Conservation (phyloP, 768 basidiomycete genomes). For the Lentinula sp. region DNA sequence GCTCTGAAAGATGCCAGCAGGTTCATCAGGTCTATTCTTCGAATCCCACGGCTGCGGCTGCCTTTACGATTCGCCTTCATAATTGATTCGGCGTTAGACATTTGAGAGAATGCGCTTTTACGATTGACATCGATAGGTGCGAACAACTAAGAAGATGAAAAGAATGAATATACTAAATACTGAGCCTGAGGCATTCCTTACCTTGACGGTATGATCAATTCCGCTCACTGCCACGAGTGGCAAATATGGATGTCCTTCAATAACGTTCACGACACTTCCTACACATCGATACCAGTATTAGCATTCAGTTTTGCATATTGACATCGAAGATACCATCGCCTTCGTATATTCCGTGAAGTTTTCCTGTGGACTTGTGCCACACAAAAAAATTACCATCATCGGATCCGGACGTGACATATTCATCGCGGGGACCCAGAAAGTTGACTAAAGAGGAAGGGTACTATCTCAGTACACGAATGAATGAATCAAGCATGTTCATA, state of each 20-base stretch:
- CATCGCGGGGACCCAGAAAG: constrained; percentile 73
- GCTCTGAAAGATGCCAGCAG: constrained; percentile 18
- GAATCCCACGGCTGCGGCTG: constrained; percentile 16
- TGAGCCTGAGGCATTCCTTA: constrained; percentile 17
- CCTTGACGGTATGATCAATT: constrained; percentile 83
- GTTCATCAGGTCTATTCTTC: constrained; percentile 16
- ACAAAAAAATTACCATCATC: constrained; percentile 88
- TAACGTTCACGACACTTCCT: constrained; percentile 65
- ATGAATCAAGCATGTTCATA: constrained; percentile 22
- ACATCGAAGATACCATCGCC: constrained; percentile 53
- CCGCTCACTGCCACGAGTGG: constrained; percentile 84
- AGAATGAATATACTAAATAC: neutral
- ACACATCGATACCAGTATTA: neutral
- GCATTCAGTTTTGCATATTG: neutral
- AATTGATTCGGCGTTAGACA: constrained; percentile 46
- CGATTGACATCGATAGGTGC: constrained; percentile 43
- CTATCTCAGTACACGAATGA: neutral
- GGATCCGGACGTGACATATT: constrained; percentile 77
- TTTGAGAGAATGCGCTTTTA: constrained; percentile 47
- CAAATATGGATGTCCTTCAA: constrained; percentile 77
- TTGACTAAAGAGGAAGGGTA: constrained; percentile 46
- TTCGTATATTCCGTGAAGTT: constrained; percentile 72
- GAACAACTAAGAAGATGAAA: constrained; percentile 45
- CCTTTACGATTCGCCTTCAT: constrained; percentile 45
- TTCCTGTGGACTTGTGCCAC: constrained; percentile 68